Percentiles rank a stretch among this genome's conserved stretches.
These are phyloP conservation scores for Metschnikowia orientalis DNA, from an alignment of 805 yeast genomes.

Conservation along the genomic window DNA sequence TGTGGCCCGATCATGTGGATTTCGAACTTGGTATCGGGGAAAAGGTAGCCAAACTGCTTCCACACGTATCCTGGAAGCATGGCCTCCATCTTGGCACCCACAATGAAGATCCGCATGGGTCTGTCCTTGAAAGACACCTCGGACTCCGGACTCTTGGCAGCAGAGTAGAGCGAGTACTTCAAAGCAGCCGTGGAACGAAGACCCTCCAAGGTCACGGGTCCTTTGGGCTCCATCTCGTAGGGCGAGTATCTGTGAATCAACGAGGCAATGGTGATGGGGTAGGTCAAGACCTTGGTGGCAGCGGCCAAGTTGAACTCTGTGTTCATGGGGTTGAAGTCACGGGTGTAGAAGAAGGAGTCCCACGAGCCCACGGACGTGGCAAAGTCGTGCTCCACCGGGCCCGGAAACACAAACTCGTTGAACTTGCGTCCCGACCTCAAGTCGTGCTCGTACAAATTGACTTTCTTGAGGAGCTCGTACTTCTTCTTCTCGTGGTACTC, in stretches of 20 bases:
- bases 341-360: slow-evolving; percentile 91
- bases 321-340: slow-evolving; percentile 93
- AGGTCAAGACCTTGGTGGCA: slow-evolving; percentile 88
- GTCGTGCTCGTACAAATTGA: slow-evolving; percentile 91
- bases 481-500: slow-evolving; percentile 64
- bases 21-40: slow-evolving; percentile 80
- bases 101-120: slow-evolving; percentile 81
- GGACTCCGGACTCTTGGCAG: slow-evolving; percentile 41
- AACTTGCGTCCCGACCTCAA: slow-evolving; percentile 88
- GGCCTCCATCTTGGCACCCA: slow-evolving; percentile 92
- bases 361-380: slow-evolving; percentile 74
- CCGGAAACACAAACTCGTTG: slow-evolving; percentile 94
- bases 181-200: slow-evolving; percentile 89
- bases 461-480: slow-evolving; percentile 76
- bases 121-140: slow-evolving; percentile 66
- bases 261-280: slow-evolving; percentile 86
- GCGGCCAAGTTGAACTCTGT: slow-evolving; percentile 95
- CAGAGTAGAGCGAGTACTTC: slow-evolving; percentile 83
- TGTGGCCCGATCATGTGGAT: slow-evolving; percentile 95
- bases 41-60: slow-evolving; percentile 84
- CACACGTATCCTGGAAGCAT: slow-evolving; percentile 92
- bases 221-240: slow-evolving; percentile 72
- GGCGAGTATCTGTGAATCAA: slow-evolving; percentile 83
- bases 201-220: slow-evolving; percentile 89
- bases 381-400: slow-evolving; percentile 68